These are phyloP conservation scores for Salix suchowensis DNA, from an alignment of 345 rosid genomes.

Conservation along the genomic window DNA sequence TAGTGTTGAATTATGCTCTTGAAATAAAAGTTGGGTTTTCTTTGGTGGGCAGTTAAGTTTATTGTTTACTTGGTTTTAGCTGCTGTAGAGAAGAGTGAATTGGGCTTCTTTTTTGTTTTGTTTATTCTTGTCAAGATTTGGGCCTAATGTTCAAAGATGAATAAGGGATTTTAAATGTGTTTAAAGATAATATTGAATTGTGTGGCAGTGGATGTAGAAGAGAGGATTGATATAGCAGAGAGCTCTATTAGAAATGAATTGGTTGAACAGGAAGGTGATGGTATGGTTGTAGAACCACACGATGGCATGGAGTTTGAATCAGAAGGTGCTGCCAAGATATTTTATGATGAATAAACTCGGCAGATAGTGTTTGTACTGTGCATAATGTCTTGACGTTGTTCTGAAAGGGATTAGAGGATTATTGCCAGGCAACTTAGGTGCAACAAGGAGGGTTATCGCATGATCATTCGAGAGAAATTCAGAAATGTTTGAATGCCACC, in stretches of 20 bases:
- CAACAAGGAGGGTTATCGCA: slow-evolving; percentile 85
- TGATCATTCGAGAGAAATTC: slow-evolving; percentile 66
- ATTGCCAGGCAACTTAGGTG: slow-evolving; percentile 88
- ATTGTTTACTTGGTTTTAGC: not conserved
- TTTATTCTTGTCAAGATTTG: not conserved
- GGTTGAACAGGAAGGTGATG: slow-evolving; percentile 27
- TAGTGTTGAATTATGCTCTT: not conserved
- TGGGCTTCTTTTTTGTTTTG: not conserved
- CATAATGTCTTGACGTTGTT: slow-evolving; percentile 88
- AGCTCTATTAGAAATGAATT: slow-evolving; percentile 32
- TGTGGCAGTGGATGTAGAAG: slow-evolving; percentile 53
- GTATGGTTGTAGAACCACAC: slow-evolving; percentile 47
- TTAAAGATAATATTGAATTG: not conserved
- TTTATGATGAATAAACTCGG: slow-evolving; percentile 79
- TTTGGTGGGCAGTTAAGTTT: not conserved
- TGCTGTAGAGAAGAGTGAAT: too few relatives aligned
- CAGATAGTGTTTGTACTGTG: slow-evolving; percentile 81
- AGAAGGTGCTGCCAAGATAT: slow-evolving; percentile 80
- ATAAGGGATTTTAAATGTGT: not conserved
- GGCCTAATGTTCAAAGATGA: not conserved
- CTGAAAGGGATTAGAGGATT: slow-evolving; percentile 84
- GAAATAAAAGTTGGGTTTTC: not conserved
- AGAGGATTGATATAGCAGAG: slow-evolving; percentile 33
- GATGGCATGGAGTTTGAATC: slow-evolving; percentile 88
- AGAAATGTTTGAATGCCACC: slow-evolving; percentile 68